Evolutionary conservation across 371 early-diverging fungal genomes (phyloP), one percentile per base, ranked within the genome.

Genomic region (Apophysomyces ossiformis): DNA sequence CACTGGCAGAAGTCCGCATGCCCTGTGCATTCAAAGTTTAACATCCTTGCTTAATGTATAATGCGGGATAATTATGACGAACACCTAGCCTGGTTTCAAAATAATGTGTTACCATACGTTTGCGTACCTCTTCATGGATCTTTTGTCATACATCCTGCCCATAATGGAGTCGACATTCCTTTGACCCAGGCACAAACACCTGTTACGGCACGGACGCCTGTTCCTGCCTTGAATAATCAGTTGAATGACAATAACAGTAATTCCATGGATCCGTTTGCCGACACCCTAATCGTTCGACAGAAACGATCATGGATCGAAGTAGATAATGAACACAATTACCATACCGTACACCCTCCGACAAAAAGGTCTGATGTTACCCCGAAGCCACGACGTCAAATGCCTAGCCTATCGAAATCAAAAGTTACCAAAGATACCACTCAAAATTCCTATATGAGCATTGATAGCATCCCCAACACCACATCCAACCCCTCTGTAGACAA

Each of bases 41-140:
- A 8, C 36, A n/a, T 58, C 39, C 21, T 41, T 13, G 41, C 13
- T 8, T 41, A 8, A 8, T 41, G 13, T 41, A 41, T 41, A 41
- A 69, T 69, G 69, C 60, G 57, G 45, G 18, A 37, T n/a, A 69
- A 69, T 45, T 62, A 69, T 60, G 54, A 46, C 39, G 35, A 64
- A 15, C 60, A 69, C 54, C 43, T 64, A 32, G 56, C 60, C 1
- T 43, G 61, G 46, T 69, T 64, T 18, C 21, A 64, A 13, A 16
- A 11, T 4, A 44, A 16, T 1, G 32, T 60, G 7, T 7, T 26
- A 36, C 61, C 64, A 3, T 36, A 43, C 58, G 43, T 69, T 50
- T 21, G 54, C 21, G 21, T 21, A 50, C 54, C 54, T 21, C n/a
- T 50, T 21, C 16, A 50, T 26, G 21, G 26, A 16, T 4, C 54